Evolutionary conservation across 371 early-diverging fungal genomes (phyloP), one percentile per base, ranked within the genome.

Genomic region (Mortierella sp.): DNA sequence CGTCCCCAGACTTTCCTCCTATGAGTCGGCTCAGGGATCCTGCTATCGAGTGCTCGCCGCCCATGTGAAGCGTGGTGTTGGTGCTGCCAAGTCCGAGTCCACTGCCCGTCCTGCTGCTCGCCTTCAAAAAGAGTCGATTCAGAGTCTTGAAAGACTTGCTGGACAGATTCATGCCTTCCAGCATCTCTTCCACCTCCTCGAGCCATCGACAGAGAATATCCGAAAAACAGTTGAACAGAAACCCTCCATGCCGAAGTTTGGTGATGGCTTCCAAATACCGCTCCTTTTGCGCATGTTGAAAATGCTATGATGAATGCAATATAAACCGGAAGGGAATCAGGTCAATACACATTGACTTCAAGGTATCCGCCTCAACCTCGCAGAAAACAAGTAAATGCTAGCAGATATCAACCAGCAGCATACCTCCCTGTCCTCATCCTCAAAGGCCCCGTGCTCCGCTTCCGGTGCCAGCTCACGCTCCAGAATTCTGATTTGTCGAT

Each of bases 381-480:
- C n/a, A n/a, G n/a, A 19, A 61, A 14, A 6, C 11, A 19, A 19
- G 37, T 34, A 19, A 26, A 31, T 55, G 11, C 13, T 11, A 39
- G 5, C 4, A 13, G 8, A 53, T 26, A 10, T 11, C 29, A 44
- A 43, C 14, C 5, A 43, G 41, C 9, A 37, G 44, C 10, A 34
- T 81, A 82, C 83, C 75, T 72, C 66, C 14, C 61, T 52, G 39
- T 74, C 73, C 44, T 70, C 71, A 31, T 64, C 64, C 0, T 55
- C 40, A 22, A 44, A 22, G 22, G 19, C 19, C 5, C 48, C 39
- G 6, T 39, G 26, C 16, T 74, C 77, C 6, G 26, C 64, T 22
- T 76, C 74, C 11, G 73, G 26, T 0, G 77, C 74, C 79, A 84
- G 72, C 48, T 84, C 85, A 11, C 79, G 68, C 68, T 84, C 85